phyloP scores from a whole-genome alignment of 2,329 filamentous ascomycete species.

The Ilyonectria sp. region DNA sequence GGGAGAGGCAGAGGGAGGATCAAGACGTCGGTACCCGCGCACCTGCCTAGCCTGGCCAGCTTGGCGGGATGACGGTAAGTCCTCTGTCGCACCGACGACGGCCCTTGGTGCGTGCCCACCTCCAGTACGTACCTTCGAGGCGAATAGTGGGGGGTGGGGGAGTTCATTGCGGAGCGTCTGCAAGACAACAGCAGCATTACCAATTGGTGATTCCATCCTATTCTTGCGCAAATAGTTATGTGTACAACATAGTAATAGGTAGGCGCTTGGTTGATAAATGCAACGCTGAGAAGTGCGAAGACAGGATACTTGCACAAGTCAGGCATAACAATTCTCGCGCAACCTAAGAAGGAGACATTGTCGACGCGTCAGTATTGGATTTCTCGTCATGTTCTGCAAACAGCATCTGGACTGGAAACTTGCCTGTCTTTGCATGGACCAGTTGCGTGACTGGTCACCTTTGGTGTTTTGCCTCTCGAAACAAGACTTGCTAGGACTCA shows the following conservation, averaged over 20 bases:
- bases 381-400: neutral
- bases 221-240: neutral
- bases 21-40: neutral
- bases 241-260: too few species aligned
- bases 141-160: slow-evolving; percentile 1
- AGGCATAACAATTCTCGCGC: neutral
- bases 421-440: neutral
- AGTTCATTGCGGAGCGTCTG: neutral
- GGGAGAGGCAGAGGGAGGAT: neutral
- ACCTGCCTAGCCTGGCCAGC: neutral
- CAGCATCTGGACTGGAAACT: neutral
- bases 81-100: neutral
- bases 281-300: too few species aligned
- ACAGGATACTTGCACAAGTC: neutral
- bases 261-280: neutral
- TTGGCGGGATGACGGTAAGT: slow-evolving; percentile 1
- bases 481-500: neutral
- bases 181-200: neutral
- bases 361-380: neutral
- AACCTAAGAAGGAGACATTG: neutral
- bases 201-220: slow-evolving; percentile 2
- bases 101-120: neutral
- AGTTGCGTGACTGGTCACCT: neutral
- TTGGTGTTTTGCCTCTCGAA: neutral
- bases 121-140: neutral